Evolutionary conservation across 768 basidiomycete genomes (phyloP), one percentile per base, ranked within the genome.

Genomic region (Fomitopsis serialis): DNA sequence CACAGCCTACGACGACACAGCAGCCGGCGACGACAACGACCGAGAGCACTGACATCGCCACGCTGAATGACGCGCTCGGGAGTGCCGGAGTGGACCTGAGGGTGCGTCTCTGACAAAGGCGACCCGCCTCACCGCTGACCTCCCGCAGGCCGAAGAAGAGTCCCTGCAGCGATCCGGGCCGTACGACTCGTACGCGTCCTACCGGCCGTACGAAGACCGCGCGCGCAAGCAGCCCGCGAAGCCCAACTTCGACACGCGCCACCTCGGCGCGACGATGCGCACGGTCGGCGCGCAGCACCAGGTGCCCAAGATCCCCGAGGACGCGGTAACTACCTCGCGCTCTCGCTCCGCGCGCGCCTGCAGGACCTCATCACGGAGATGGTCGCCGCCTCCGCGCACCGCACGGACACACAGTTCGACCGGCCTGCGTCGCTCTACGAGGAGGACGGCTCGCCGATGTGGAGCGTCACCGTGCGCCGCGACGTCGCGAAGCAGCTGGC

Each of bases 11-110:
- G 32, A 45, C 59, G 47, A 32, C 56, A 13, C 52, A 57, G 36
- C 19, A 56, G 42, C 52, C 54, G 43, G 12, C 54, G 42, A 54
- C 82, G 53, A 87, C 87, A 59, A 82, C 81, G 2, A 45, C 52
- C 36, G 19, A 15, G 15, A 40, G 5, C 37, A 70, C 83, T 3
- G 89, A 92, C 61, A 79, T 92, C 32, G 81, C 89, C 11, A 88
- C 86, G 7, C 63, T 93, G 42, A 92, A 90, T 52, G 90, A 93
- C 59, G 91, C 89, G 3, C 70, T 93, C 1, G 91, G 89, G 4
- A 90, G 89, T 63, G 90, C 89, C 7, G 90, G 91, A 11, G 89
- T 93, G 7, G 91, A 93, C 70, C 71, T 93, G n/a, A 71, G 87
- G 65, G 89, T 88, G 58, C 56, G 77, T 68, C 17, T n/a, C n/a